A percentile compares a stretch with the other conserved stretches of the same genome.
Conservation (phyloP, 2,329 filamentous ascomycete species). For the Onygenales sp. region DNA sequence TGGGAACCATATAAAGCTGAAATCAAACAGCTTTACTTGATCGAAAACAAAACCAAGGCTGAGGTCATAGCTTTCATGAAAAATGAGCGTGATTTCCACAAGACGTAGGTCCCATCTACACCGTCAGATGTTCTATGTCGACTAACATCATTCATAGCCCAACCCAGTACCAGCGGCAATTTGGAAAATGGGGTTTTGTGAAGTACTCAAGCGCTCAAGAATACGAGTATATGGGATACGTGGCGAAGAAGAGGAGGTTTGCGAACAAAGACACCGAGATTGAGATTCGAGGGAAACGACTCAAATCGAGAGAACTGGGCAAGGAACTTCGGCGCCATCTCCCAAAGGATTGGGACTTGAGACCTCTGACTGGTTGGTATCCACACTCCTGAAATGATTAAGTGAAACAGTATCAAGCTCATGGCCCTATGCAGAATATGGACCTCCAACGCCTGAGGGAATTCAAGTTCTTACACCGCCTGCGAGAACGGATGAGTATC, state of each 20-base stretch:
- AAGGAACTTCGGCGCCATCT: constrained; percentile 5
- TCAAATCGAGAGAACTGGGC: not conserved
- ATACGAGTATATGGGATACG: constrained; percentile 3
- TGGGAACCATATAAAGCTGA: constrained; percentile 3
- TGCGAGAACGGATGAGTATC: not conserved
- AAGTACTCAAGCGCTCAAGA: constrained; percentile 1
- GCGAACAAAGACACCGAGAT: constrained; percentile 3
- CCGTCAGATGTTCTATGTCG: not conserved
- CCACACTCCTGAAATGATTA: not conserved
- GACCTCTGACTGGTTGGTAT: constrained; percentile 1
- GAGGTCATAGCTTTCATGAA: not conserved
- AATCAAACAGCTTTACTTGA: not conserved
- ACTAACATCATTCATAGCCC: not conserved
- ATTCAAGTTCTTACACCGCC: constrained; percentile 3
- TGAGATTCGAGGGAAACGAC: not conserved
- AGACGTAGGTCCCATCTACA: not conserved
- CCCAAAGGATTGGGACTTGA: not conserved
- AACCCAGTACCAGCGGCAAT: not conserved
- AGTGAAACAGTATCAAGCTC: not conserved
- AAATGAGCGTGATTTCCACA: not conserved
- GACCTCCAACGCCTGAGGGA: constrained; percentile 2
- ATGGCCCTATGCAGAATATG: not conserved
- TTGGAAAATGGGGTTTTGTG: not conserved
- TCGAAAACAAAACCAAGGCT: not conserved
- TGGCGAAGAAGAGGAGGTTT: constrained; percentile 1